These are phyloP conservation scores for Angophora floribunda DNA, from an alignment of 345 rosid species.

Conservation along the genomic window DNA sequence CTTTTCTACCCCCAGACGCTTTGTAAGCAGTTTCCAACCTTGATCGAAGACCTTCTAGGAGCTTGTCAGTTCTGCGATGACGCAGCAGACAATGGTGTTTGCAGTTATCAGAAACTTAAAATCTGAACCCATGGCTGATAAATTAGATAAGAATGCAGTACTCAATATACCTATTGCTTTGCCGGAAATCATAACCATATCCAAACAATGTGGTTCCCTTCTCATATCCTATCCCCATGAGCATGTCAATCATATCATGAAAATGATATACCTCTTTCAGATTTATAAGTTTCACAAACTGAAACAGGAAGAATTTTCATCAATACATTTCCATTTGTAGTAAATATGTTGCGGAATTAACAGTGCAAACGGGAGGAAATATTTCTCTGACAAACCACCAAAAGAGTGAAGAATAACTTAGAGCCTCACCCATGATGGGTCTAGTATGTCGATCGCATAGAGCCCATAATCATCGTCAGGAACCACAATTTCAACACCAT, in stretches of 20 bases:
- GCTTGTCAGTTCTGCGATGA: conserved; percentile 49
- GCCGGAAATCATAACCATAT: conserved; percentile 88
- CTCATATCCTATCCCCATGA: conserved; percentile 59
- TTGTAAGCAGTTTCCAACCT: conserved; percentile 70
- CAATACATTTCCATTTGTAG: not conserved
- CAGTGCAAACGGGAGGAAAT: not conserved
- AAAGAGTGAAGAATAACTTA: not conserved
- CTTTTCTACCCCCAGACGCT: conserved; percentile 65
- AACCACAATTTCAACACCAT: conserved; percentile 48
- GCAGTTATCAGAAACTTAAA: not conserved
- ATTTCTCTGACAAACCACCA: not conserved
- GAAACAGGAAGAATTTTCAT: conserved; percentile 7
- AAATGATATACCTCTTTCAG: conserved; percentile 71
- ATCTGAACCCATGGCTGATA: not conserved
- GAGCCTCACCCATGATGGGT: conserved; percentile 62
- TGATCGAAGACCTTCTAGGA: conserved; percentile 47
- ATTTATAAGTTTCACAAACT: conserved; percentile 55
- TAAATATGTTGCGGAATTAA: not conserved
- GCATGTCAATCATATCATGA: conserved; percentile 87
- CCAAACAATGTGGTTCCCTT: conserved; percentile 82
- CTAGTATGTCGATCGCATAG: conserved; percentile 72
- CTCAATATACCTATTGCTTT: conserved; percentile 60
- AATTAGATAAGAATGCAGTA: not conserved
- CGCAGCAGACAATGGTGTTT: not conserved
- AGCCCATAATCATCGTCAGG: conserved; percentile 91